Conservation (phyloP, 148 eudicot genomes). For the Simmondsia chinensis region DNA sequence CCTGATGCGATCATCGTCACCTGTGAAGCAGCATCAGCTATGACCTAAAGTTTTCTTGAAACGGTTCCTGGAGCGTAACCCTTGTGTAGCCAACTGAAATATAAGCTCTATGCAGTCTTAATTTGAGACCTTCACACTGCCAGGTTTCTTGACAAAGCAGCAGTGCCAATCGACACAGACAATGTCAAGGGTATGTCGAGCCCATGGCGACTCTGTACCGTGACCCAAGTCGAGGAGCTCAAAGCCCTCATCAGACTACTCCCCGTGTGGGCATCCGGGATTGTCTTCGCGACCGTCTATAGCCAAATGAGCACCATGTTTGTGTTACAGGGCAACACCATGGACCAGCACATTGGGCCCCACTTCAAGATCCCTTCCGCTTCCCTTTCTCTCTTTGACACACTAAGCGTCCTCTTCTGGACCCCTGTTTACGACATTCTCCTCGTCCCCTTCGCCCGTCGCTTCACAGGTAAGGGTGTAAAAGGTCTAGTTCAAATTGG, state of each 20-base stretch:
- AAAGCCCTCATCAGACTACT: slow-evolving; percentile 40
- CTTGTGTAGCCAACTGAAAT: not conserved
- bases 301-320: slow-evolving; percentile 66
- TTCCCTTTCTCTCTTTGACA: slow-evolving; percentile 48
- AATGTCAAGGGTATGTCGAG: slow-evolving; percentile 17
- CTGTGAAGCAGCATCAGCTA: too few species aligned
- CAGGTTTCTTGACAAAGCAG: slow-evolving; percentile 59
- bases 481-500: too few species aligned
- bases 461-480: too few species aligned
- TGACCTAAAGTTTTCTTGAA: not conserved
- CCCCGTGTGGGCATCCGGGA: slow-evolving; percentile 65
- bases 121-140: not conserved
- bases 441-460: slow-evolving; percentile 29
- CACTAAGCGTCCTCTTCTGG: slow-evolving; percentile 57
- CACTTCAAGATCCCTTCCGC: slow-evolving; percentile 53
- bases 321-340: slow-evolving; percentile 48
- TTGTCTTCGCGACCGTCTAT: slow-evolving; percentile 38
- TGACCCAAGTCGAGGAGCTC: slow-evolving; percentile 67
- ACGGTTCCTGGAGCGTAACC: not conserved
- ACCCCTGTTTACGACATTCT: slow-evolving; percentile 32
- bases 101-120: not conserved
- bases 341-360: slow-evolving; percentile 50
- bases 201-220: slow-evolving; percentile 58
- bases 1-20: too few species aligned
- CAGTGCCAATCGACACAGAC: slow-evolving; percentile 32